Evolutionary conservation across 768 basidiomycete species (phyloP).

Genomic region (Russula abietina): DNA sequence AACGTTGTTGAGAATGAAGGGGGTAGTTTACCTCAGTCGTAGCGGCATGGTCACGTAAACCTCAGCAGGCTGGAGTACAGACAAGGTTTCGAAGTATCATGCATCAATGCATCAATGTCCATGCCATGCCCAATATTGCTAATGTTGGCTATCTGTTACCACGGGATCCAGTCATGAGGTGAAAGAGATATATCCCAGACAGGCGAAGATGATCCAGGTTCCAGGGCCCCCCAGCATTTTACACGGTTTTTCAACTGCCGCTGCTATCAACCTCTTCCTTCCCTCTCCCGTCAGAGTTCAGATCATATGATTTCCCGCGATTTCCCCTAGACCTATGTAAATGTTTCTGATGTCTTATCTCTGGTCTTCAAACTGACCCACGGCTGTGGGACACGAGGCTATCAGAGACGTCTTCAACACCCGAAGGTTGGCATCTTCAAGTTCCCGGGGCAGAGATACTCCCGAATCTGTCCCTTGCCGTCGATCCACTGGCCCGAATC

Average conservation of each 20-base stretch:
- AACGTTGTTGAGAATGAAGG: neutral
- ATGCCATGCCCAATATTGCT: constrained; percentile 4
- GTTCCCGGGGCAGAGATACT: neutral
- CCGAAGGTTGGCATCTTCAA: neutral
- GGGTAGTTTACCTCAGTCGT: neutral
- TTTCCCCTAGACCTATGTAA: neutral
- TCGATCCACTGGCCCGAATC: neutral
- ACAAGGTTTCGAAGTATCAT: constrained; percentile 11
- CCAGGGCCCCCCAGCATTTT: neutral
- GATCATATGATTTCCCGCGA: constrained; percentile 7
- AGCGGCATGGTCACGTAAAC: constrained; percentile 1
- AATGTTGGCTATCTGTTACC: constrained; percentile 3
- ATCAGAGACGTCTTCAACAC: neutral
- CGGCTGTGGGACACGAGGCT: neutral
- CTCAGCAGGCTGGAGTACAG: neutral
- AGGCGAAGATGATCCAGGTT: neutral
- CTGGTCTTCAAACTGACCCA: neutral
- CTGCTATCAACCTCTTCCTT: neutral
- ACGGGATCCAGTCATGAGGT: constrained; percentile 10
- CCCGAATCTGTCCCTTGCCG: neutral
- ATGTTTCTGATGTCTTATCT: neutral
- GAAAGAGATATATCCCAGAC: neutral
- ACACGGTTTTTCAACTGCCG: constrained; percentile 1
- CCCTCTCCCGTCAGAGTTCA: neutral
- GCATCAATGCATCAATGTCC: neutral